Percentiles rank a stretch among this genome's conserved stretches.
Evolutionary conservation across 2,329 filamentous ascomycete genomes (phyloP).

Genomic region (Teratosphaeria nubilosa): DNA sequence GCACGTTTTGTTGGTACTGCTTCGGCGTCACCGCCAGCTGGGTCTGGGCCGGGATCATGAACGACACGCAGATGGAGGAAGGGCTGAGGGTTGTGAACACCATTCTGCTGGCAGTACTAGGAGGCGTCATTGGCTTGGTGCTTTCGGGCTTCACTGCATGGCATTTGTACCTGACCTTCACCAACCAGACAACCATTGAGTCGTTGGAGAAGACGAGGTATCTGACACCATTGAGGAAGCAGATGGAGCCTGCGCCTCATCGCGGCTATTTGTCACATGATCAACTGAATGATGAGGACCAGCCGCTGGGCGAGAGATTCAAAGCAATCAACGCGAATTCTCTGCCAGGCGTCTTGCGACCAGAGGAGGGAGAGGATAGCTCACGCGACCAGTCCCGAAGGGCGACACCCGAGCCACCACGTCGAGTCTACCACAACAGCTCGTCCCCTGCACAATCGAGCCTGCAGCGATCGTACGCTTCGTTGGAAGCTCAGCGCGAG

Average conservation of each 20-base stretch:
- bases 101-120: conserved; percentile 74
- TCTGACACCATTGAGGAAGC: conserved; percentile 65
- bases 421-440: neutral
- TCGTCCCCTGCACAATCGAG: conserved; percentile 37
- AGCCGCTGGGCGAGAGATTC: conserved; percentile 56
- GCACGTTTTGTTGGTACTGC: conserved; percentile 70
- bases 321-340: conserved; percentile 74
- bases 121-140: conserved; percentile 84
- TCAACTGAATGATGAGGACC: conserved; percentile 9
- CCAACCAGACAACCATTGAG: conserved; percentile 88
- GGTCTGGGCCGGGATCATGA: conserved; percentile 76
- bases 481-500: conserved; percentile 54
- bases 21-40: conserved; percentile 70
- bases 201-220: conserved; percentile 94
- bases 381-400: conserved; percentile 17
- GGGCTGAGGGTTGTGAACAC: conserved; percentile 75
- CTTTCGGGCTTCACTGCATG: conserved; percentile 81
- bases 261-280: conserved; percentile 21
- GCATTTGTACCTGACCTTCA: conserved; percentile 73
- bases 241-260: conserved; percentile 42
- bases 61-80: conserved; percentile 60
- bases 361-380: conserved; percentile 65
- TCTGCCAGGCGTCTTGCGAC: conserved; percentile 66
- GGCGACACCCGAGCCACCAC: conserved; percentile 5
- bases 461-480: conserved; percentile 38